Conservation (phyloP, 2,329 filamentous ascomycete genomes). For the Triangularia setosa region DNA sequence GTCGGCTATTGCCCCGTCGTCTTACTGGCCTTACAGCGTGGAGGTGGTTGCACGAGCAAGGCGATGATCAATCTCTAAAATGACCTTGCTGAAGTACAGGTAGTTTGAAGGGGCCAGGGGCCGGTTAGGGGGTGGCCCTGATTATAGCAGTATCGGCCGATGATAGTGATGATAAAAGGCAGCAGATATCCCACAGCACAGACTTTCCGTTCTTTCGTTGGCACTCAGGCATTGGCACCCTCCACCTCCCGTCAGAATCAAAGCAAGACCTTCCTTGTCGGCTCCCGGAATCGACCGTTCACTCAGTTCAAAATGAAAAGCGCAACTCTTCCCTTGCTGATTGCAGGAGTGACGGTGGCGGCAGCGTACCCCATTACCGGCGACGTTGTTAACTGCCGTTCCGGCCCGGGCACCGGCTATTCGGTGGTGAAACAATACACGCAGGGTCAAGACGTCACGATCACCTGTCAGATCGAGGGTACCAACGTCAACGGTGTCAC, state of each 20-base stretch:
- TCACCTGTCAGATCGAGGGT: slow-evolving; percentile 18
- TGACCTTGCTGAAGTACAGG: not conserved
- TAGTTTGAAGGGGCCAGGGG: not conserved
- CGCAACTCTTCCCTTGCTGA: not conserved
- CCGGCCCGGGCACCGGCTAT: slow-evolving; percentile 20
- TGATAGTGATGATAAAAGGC: not conserved
- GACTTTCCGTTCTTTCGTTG: not conserved
- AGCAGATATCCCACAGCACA: not conserved
- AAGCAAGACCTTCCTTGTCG: not conserved
- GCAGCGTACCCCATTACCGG: slow-evolving; percentile 19
- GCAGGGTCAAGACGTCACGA: slow-evolving; percentile 19
- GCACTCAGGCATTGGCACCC: not conserved
- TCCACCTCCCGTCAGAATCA: not conserved
- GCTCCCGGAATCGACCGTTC: not conserved
- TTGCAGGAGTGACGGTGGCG: not conserved
- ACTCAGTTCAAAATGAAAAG: slow-evolving; percentile 10
- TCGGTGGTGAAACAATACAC: slow-evolving; percentile 21
- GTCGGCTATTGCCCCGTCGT: not conserved
- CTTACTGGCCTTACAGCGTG: not conserved
- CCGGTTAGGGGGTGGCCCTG: not conserved
- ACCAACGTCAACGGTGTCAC: slow-evolving; percentile 18
- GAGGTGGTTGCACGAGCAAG: not conserved
- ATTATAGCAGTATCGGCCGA: not conserved
- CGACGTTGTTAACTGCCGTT: slow-evolving; percentile 18
- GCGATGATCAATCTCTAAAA: not conserved